Evolutionary conservation across 345 rosid species (phyloP), one percentile per base, ranked within the genome.

Genomic region (Arabis hirsuta): DNA sequence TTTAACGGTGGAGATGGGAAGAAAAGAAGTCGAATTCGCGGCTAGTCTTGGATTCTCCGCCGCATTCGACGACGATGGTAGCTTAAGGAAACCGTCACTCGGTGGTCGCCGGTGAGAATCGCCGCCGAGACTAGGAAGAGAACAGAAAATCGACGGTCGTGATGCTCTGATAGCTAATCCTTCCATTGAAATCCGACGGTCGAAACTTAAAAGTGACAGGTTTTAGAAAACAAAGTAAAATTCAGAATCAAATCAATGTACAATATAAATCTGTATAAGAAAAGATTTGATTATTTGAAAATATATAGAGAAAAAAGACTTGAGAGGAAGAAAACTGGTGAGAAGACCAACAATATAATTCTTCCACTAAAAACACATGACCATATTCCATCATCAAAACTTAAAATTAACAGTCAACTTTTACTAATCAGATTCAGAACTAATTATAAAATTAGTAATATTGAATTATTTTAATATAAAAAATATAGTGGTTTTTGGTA

Each of bases 1-100:
- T 41, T 64, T 65, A 69, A 72, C 69, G 47, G 90, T 86, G 67
- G 74, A 64, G 56, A 85, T 73, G 11, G 80, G 79, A 58, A 43
- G 72, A 67, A 58, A 73, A 45, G 63, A 67, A 57, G 69, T 47
- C 69, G 63, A 50, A 55, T 79, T 78, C 41, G 58, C 47, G 19
- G 73, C 62, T 44, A 66, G 12, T 27, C 54, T 72, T 3, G 38
- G 2, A 8, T 69, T 56, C 44, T 48, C 42, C 6, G 46, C 60
- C 9, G 62, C 42, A 42, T 50, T 59, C 0, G 72, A 71, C 3
- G 74, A 57, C 56, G 55, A 7, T 22, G 74, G 60, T 4, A 81
- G 66, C 45, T 32, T 69, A 53, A 78, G 69, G 24, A 80, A 76
- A 43, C 81, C 77, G 12, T 52, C 60, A 74, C 62, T 78, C 27